Conservation (phyloP, 495 filamentous ascomycete species). For the Tuber magnatum region DNA sequence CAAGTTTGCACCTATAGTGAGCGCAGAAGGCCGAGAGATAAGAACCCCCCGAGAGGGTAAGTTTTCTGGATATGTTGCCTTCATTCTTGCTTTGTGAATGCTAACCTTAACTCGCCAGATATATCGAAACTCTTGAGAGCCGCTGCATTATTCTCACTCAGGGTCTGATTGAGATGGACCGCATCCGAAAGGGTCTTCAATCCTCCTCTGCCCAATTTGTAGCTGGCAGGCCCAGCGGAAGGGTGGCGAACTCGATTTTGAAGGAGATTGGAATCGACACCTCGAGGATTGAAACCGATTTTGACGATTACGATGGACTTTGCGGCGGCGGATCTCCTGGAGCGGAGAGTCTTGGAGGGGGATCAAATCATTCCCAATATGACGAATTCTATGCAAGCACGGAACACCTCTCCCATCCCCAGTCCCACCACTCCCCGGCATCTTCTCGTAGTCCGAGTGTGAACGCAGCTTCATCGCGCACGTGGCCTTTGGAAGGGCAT, state of each 20-base stretch:
- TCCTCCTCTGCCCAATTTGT: conserved; percentile 15
- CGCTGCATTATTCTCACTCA: conserved; percentile 32
- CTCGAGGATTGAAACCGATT: conserved; percentile 31
- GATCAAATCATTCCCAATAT: conserved; percentile 2
- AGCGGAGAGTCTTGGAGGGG: not conserved
- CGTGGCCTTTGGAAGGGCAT: not conserved
- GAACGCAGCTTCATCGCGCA: conserved; percentile 1
- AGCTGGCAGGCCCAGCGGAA: conserved; percentile 27
- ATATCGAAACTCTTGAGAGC: conserved; percentile 34
- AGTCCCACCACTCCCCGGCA: conserved; percentile 1
- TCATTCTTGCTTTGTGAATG: conserved; percentile 7
- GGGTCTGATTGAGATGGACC: conserved; percentile 31
- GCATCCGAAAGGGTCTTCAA: conserved; percentile 29
- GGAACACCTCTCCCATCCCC: not conserved
- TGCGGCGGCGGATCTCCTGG: not conserved
- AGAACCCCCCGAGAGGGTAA: conserved; percentile 59
- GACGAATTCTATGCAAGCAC: not conserved
- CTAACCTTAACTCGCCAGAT: conserved; percentile 14
- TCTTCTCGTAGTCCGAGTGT: not conserved
- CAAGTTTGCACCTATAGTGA: conserved; percentile 58
- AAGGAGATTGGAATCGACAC: conserved; percentile 36
- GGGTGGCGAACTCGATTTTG: conserved; percentile 31
- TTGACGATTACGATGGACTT: conserved; percentile 29
- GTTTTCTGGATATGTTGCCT: conserved; percentile 37
- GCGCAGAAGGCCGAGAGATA: conserved; percentile 56